Conservation (phyloP, 75 land plant species). For the Selaginella moellendorffii region DNA sequence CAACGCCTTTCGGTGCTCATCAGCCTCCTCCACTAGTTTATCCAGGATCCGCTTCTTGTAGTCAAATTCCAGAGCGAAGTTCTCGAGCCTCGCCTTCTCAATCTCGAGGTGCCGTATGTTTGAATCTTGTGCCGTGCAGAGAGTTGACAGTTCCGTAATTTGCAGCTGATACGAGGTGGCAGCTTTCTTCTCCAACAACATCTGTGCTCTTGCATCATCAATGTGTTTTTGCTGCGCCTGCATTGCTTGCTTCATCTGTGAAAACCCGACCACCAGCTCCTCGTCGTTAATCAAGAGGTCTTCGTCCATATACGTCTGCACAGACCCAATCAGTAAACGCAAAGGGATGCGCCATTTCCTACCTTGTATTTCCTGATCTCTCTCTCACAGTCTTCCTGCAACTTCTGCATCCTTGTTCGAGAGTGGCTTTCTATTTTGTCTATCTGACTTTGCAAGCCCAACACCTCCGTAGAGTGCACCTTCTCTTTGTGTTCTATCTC, state of each 20-base stretch:
- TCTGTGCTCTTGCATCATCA: background rate
- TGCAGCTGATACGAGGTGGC: constrained; percentile 1
- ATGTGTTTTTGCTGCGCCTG: background rate
- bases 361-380: constrained; percentile 10
- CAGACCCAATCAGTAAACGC: background rate
- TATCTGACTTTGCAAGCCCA: constrained; percentile 5
- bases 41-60: background rate
- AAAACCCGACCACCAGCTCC: background rate
- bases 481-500: constrained; percentile 9
- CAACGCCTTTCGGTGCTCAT: constrained; percentile 3
- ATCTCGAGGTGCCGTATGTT: background rate
- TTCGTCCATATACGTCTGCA: constrained; percentile 7
- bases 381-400: background rate
- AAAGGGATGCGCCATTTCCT: background rate
- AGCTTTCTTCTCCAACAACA: background rate
- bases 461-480: background rate
- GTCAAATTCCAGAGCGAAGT: constrained; percentile 12
- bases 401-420: background rate
- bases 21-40: constrained; percentile 12
- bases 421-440: constrained; percentile 4
- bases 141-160: background rate
- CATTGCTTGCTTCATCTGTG: constrained; percentile 1
- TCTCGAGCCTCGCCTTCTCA: constrained; percentile 8
- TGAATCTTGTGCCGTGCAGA: background rate
- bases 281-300: constrained; percentile 13